Conservation (phyloP, 2,329 filamentous ascomycete species). For the Alternaria longipes region DNA sequence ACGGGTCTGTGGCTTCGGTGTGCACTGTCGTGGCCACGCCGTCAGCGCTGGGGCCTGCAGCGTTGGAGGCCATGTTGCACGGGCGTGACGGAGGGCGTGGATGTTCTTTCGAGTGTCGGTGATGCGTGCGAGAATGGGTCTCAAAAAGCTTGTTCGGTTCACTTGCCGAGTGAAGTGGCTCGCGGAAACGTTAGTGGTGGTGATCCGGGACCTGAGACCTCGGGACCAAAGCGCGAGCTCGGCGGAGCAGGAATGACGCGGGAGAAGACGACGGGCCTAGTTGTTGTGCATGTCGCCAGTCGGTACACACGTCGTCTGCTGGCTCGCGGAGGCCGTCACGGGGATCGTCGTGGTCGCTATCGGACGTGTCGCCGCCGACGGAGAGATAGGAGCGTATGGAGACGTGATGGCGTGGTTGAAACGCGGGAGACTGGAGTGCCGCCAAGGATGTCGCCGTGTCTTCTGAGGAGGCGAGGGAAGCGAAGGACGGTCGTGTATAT, state of each 20-base stretch:
- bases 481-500: constrained; percentile 3
- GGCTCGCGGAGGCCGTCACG: constrained; percentile 8
- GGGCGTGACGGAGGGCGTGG: constrained; percentile 4
- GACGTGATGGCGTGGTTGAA: constrained; percentile 5
- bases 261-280: constrained; percentile 7
- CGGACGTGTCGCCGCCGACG: constrained; percentile 18
- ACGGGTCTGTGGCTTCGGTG: constrained; percentile 41
- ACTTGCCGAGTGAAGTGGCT: constrained; percentile 11
- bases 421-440: background rate
- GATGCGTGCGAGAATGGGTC: background rate
- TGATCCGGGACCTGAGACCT: constrained; percentile 13
- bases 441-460: background rate
- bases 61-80: constrained; percentile 42
- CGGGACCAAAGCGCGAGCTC: constrained; percentile 21
- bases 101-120: background rate
- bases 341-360: constrained; percentile 1
- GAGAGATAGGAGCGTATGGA: constrained; percentile 6
- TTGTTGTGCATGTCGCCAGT: constrained; percentile 23
- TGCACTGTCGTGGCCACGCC: constrained; percentile 38
- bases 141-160: constrained; percentile 4
- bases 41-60: constrained; percentile 35
- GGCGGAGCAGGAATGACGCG: constrained; percentile 16
- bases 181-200: constrained; percentile 17
- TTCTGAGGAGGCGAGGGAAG: background rate
- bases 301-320: constrained; percentile 15